Evolutionary conservation across 768 basidiomycete genomes (phyloP), one percentile per base, ranked within the genome.

Genomic region (Ephemerocybe angulata): DNA sequence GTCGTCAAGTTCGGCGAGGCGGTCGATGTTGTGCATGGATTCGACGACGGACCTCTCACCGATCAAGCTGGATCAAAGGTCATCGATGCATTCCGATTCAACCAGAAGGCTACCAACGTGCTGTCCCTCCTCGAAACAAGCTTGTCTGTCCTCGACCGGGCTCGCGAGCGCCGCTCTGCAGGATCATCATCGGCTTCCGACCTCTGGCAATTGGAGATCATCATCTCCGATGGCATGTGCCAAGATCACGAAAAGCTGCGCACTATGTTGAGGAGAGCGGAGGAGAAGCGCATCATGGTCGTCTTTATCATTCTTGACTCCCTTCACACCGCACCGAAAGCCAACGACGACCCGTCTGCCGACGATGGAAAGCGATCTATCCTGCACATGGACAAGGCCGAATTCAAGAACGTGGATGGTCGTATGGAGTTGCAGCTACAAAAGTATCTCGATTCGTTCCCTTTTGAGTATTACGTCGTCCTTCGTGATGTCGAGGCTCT

Each of bases 221-320:
- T 99, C 77, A 93, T 99, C 57, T 98, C 94, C 15, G 97, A 99
- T 63, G 97, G 97, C n/a, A 89, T 98, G 61, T 98, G 95, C 66
- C 93, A 98, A 67, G 91, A 97, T 65, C 95, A 98, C 69, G 90
- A 94, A 38, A 78, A 80, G 60, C 77, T 99, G 48, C 84, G 88
- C 33, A 84, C 85, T 2, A 70, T 91, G 27, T 76, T 99, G 19
- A 78, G 97, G 31, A 84, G 82, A 60, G 97, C 96, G 3, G 84
- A 88, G 61, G 95, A 91, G 62, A 90, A 93, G 68, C 80, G 87
- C 27, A 86, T 98, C 62, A 87, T 98, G 88, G 82, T 99, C 50
- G 95, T 98, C 51, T 99, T 99, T 77, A 83, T 99, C 69, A 83
- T 98, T 55, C 77, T 98, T 55, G 97, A 99, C 69, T 92, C 94